Evolutionary conservation across 805 yeast genomes (phyloP), one percentile per base, ranked within the genome.

Genomic region (Ogataea paradorogensis): DNA sequence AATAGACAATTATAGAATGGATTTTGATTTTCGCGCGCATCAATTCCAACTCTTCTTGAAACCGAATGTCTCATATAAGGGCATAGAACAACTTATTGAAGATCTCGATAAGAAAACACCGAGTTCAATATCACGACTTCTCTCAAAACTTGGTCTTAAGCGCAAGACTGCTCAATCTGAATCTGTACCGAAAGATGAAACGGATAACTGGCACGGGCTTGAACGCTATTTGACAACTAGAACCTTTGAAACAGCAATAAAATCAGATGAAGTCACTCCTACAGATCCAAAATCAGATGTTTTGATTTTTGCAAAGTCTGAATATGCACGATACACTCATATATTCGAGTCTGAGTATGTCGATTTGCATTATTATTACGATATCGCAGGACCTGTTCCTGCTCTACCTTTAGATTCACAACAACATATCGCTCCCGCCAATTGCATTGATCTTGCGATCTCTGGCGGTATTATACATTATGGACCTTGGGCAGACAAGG

Each of bases 401-500:
- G 14, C n/a, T 14, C 46, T 51, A 1, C 71, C 20, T 18, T 5
- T 18, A 6, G 20, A 6, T 18, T 18, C 66, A 38, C 78, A 74
- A 0, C 69, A 80, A 83, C 83, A 4, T 76, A 78, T 43, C 69
- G 75, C 70, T 3, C 65, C 82, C 0, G 89, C 89, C 1, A 68
- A 71, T 55, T 90, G 90, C 0, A 50, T 82, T 7, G 82, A 82
- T 37, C 36, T 90, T 7, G 69, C 68, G 10, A 47, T 87, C 2
- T 69, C 74, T 2, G 73, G 75, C 39, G 79, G 88, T 0, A 80
- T 85, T 0, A 63, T 88, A 1, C 82, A 82, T 50, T 90, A 87
- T 56, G 99, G 99, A 0, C 95, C 99, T 0, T 91, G 97, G 96
- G 85, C 96, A 0, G 95, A 93, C 43, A 77, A 91, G 26, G 95